These are phyloP conservation scores for Cytospora piceicola DNA, from an alignment of 2,329 filamentous ascomycete genomes.

Conservation along the genomic window DNA sequence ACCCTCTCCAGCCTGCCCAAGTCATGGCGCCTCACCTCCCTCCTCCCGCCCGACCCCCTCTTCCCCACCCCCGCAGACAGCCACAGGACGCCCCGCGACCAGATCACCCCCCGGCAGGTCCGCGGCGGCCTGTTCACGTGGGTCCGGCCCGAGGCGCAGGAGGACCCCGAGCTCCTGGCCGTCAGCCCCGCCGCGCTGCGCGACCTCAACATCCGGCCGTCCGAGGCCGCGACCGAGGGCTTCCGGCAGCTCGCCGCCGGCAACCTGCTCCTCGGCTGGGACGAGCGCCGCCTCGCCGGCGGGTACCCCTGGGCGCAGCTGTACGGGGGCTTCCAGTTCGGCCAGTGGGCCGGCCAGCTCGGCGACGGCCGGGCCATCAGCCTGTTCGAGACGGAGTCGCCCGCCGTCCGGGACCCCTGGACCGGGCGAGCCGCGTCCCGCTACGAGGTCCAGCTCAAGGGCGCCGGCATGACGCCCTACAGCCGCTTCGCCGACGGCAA, in stretches of 20 bases:
- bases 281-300: conserved; percentile 65
- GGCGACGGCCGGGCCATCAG: conserved; percentile 95
- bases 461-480: conserved; percentile 91
- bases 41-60: conserved; percentile 73
- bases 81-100: conserved; percentile 76
- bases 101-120: conserved; percentile 81
- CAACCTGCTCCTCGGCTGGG: conserved; percentile 80
- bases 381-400: conserved; percentile 86
- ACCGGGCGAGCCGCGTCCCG: conserved; percentile 44
- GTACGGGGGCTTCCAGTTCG: conserved; percentile 83
- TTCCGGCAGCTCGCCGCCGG: conserved; percentile 81
- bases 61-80: conserved; percentile 83
- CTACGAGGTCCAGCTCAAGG: conserved; percentile 94
- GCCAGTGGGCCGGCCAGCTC: conserved; percentile 93
- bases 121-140: conserved; percentile 86
- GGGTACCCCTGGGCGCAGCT: conserved; percentile 98
- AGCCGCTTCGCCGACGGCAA: conserved; percentile 96
- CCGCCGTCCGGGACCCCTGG: conserved; percentile 55
- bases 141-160: conserved; percentile 77
- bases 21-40: conserved; percentile 67
- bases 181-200: conserved; percentile 78
- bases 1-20: conserved; percentile 63
- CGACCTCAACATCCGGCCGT: conserved; percentile 75
- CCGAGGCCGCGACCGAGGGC: conserved; percentile 70
- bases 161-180: conserved; percentile 77